Evolutionary conservation across 495 filamentous ascomycete genomes (phyloP), one percentile per base, ranked within the genome.

Genomic region (Penicillium manginii): DNA sequence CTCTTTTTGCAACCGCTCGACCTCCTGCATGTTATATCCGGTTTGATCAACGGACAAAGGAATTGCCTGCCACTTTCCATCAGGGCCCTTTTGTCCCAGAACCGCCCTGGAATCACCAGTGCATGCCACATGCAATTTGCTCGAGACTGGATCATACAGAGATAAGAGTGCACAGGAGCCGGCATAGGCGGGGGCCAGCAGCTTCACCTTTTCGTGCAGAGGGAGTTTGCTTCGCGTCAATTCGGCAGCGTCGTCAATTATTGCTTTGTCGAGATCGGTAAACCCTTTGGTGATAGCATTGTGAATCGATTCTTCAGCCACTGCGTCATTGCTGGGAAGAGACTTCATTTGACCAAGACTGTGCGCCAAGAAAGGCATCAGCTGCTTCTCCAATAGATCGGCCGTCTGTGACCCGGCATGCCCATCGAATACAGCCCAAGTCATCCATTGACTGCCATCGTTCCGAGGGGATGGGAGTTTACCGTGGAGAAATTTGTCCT

Each of bases 131-230:
- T 81, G 78, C 1, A 89, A 66, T 2, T 70, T 77, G 45, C 73
- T 67, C n/a, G 73, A 71, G 11, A 33, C 12, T 1, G 80, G 70
- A 50, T 88, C 82, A 58, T 80, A 86, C 12, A 84, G 54, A 1
- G 83, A 75, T 0, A 88, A 68, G 9, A 88, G 73, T 3, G 86
- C 87, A 52, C 85, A 88, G 2, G 84, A 86, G 0, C 86, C 84
- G 2, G 81, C 68, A 57, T 76, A 80, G 14, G 77, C 82, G 29
- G 82, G 78, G 37, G 59, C 69, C 39, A 78, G 56, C 21, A 70
- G 70, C 54, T 65, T 62, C 8, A 73, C 65, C 23, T 75, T 78
- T 9, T 67, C 63, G 22, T 59, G 58, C 0, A 77, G 55, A 1
- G 72, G 61, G 14, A 50, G 26, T 19, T 62, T 29, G 50, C 68